Base-by-base conservation (phyloP, 2,329 filamentous ascomycete genomes). In the Monilinia laxa region DNA sequence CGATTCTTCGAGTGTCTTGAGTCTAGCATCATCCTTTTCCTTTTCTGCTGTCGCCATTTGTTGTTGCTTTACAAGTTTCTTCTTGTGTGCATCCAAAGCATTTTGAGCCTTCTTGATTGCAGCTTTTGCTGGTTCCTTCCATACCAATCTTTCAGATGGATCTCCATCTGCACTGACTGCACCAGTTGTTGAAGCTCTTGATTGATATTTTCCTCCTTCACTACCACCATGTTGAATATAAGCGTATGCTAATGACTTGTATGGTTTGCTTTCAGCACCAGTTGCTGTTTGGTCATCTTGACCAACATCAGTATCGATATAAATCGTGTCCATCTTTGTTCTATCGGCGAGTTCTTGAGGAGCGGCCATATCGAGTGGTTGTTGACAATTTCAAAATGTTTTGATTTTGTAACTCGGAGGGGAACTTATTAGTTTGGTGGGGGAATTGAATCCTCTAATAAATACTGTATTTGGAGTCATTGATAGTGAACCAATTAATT, bases 51-150 rank as follows among this genome's bases (percentile, higher is more conserved):
- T 87, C 65, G 87, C 89, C 70, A 87, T 81, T 76, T 93, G 89
- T 72, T 89, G 84, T 78, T 90, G 90, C 80, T 92, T 93, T 73
- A 86, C 86, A 55, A 90, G 84, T 84, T 96, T 96, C 84, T 92
- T 93, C 85, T 92, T 90, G 79, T 91, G 87, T 70, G 84, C 83
- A 72, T 92, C 90, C 71, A 87, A 87, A 70, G 87, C 87, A 77
- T 87, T 88, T 81, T 87, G 86, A 4, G 90, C 90, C 80, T 96
- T 96, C 83, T 96, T 97, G 76, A 92, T 78, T 28, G 91, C 92
- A 68, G 90, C 90, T 82, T 95, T 96, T 68, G 90, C 89, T 25
- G 87, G 90, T 65, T 90, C 88, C 81, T 93, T 94, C 90, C 90
- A 97, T 73, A 87, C 84, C 70, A 89, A 79, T 71, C 86, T 84